Percentiles rank a stretch among this genome's conserved stretches.
phyloP scores from a whole-genome alignment of 176 grass and related monocot genomes.

The Olyra latifolia region DNA sequence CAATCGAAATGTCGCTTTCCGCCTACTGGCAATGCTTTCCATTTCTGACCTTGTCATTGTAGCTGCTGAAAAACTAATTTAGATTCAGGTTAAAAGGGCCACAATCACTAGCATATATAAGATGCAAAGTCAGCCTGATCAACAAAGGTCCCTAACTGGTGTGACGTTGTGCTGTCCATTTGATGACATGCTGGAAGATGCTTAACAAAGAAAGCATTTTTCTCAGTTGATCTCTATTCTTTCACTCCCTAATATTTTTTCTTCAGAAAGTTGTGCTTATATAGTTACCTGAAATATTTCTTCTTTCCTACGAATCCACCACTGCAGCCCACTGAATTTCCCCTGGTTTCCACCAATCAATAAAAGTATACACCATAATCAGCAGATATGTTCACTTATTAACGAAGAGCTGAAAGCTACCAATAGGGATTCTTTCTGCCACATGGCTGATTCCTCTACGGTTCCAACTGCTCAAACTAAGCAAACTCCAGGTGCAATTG shows the following conservation, averaged over 20 bases:
- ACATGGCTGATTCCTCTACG: not conserved
- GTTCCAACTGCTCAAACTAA: not conserved
- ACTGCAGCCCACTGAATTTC: not conserved
- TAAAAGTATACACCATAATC: not conserved
- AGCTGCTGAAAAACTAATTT: not conserved
- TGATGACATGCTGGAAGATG: not conserved
- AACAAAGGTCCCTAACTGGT: not conserved
- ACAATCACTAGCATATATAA: constrained; percentile 3
- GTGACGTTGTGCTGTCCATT: not conserved
- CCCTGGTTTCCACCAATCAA: not conserved
- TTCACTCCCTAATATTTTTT: not conserved
- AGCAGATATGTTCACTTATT: not conserved
- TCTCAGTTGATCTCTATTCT: not conserved
- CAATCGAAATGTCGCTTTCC: not conserved
- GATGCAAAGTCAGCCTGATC: constrained; percentile 39
- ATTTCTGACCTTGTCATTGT: not conserved
- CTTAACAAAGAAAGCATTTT: constrained; percentile 7
- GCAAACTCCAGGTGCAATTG: not conserved
- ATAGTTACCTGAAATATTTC: not conserved
- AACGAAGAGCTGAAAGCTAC: not conserved
- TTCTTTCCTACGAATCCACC: not conserved
- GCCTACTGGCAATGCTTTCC: constrained; percentile 4
- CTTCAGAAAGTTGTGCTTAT: not conserved
- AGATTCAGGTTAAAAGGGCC: constrained; percentile 31
- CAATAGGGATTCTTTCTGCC: not conserved